Conservation (phyloP, 2,329 filamentous ascomycete species). For the Apiospora malaysiana region DNA sequence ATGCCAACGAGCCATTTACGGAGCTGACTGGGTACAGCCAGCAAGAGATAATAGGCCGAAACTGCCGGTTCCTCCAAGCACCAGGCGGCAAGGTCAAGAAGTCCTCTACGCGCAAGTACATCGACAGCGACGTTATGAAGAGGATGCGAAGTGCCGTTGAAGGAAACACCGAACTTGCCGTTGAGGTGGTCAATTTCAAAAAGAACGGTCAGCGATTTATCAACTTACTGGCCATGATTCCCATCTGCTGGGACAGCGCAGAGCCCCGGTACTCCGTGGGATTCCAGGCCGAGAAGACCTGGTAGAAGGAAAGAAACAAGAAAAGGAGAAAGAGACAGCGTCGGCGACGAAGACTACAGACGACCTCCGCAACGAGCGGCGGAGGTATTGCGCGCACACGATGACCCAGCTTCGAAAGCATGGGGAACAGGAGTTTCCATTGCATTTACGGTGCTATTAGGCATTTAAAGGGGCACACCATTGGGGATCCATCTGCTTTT, state of each 20-base stretch:
- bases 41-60: slow-evolving; percentile 76
- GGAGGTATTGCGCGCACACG: background rate
- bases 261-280: slow-evolving; percentile 78
- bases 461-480: background rate
- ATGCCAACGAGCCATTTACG: slow-evolving; percentile 81
- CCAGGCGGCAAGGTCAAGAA: slow-evolving; percentile 70
- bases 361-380: background rate
- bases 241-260: slow-evolving; percentile 70
- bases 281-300: slow-evolving; percentile 68
- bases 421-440: background rate
- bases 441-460: slow-evolving; percentile 8
- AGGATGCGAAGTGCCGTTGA: slow-evolving; percentile 55
- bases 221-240: slow-evolving; percentile 86
- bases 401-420: background rate
- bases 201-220: slow-evolving; percentile 81
- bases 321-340: background rate
- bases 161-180: slow-evolving; percentile 52
- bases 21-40: slow-evolving; percentile 79
- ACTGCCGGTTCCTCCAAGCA: slow-evolving; percentile 84
- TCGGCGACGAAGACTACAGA: background rate
- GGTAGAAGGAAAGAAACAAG: slow-evolving; percentile 23
- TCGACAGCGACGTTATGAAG: slow-evolving; percentile 68
- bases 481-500: slow-evolving; percentile 21
- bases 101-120: slow-evolving; percentile 66
- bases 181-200: slow-evolving; percentile 76